A percentile compares a stretch with the other conserved stretches of the same genome.
Evolutionary conservation across 768 basidiomycete genomes (phyloP).

Genomic region (Lentinula guzmanii): DNA sequence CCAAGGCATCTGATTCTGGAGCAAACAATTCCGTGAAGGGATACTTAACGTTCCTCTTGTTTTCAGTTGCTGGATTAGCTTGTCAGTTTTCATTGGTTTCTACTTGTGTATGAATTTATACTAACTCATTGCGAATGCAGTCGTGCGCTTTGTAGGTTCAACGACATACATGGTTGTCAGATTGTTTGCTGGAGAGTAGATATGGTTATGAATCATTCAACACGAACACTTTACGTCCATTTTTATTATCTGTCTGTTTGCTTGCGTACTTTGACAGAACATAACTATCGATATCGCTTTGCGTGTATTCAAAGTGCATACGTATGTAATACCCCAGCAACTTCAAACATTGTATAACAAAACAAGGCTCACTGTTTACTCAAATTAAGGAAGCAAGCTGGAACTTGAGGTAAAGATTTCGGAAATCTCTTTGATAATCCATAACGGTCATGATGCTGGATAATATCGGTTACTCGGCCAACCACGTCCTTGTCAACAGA

Average conservation of each 20-base stretch:
- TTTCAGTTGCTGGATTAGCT: constrained; percentile 83
- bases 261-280: background rate
- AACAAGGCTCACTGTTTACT: background rate
- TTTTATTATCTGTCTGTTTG: background rate
- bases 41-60: constrained; percentile 86
- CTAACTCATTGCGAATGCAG: constrained; percentile 29
- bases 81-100: constrained; percentile 46
- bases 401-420: constrained; percentile 26
- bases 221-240: background rate
- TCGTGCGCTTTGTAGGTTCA: constrained; percentile 80
- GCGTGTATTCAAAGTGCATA: no score
- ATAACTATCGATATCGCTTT: no score
- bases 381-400: background rate
- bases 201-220: background rate
- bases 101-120: background rate
- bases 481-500: constrained; percentile 31
- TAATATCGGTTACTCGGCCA: constrained; percentile 26
- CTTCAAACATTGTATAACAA: background rate
- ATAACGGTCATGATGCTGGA: constrained; percentile 44
- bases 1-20: constrained; percentile 38
- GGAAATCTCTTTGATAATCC: constrained; percentile 47
- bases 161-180: constrained; percentile 80
- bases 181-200: constrained; percentile 83
- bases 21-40: constrained; percentile 61
- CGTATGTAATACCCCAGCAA: background rate